Conservation (phyloP, 140 eudicot genomes). For the Anethum foeniculum region DNA sequence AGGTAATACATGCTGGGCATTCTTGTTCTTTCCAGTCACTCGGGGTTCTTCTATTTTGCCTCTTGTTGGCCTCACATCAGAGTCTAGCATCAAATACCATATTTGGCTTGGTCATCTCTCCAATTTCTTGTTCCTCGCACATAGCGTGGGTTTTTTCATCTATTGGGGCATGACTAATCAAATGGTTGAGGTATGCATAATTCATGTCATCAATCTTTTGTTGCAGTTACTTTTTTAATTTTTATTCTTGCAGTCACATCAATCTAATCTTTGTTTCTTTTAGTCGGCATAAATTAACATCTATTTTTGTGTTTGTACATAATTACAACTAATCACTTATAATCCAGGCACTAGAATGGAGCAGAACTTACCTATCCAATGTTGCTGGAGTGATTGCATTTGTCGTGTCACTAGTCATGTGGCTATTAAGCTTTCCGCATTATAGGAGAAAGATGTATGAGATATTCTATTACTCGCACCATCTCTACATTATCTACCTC, state of each 20-base stretch:
- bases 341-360: slow-evolving; percentile 52
- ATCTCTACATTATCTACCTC: slow-evolving; percentile 43
- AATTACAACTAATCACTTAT: background rate
- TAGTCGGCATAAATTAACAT: background rate
- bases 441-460: slow-evolving; percentile 59
- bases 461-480: slow-evolving; percentile 59
- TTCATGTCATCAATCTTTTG: background rate
- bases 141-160: slow-evolving; percentile 50
- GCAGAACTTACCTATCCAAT: slow-evolving; percentile 42
- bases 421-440: slow-evolving; percentile 50
- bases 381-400: slow-evolving; percentile 66
- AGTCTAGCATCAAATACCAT: slow-evolving; percentile 76
- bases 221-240: background rate
- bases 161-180: slow-evolving; percentile 50
- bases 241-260: background rate
- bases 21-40: slow-evolving; percentile 67
- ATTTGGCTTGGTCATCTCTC: slow-evolving; percentile 81
- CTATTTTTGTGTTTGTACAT: background rate
- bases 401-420: slow-evolving; percentile 30
- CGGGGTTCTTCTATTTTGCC: slow-evolving; percentile 70
- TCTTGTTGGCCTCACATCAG: slow-evolving; percentile 67
- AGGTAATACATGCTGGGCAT: slow-evolving; percentile 65
- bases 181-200: slow-evolving; percentile 31
- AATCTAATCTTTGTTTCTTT: background rate
- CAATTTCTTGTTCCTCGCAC: slow-evolving; percentile 38